Base-by-base conservation (phyloP, 495 filamentous ascomycete genomes). In the Niebla homalea region DNA sequence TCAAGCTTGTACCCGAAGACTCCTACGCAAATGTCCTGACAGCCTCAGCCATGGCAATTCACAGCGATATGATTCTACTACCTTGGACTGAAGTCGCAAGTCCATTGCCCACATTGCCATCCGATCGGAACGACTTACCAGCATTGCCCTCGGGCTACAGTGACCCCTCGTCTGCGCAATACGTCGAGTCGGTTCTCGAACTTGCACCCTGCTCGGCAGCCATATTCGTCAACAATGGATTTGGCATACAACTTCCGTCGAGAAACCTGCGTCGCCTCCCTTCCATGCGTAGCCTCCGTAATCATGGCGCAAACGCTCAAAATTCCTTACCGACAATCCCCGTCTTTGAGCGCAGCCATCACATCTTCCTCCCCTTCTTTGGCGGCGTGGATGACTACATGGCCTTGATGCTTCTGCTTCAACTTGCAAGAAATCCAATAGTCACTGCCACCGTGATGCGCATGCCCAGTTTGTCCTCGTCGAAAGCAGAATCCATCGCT, bases 71-170 rank as follows among this genome's bases (percentile, higher is more conserved):
- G 37, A 75, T 94, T 0, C 70, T 98, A 6, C 76, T 96, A 35
- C 89, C 92, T 0, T 98, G 92, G 92, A 86, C 83, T 57, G 87
- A 93, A 51, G 80, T 77, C n/a, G 87, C 85, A 15, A 77, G 72
- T 48, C 74, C 85, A 52, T 73, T 73, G 11, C 89, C 95, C 46
- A 40, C 39, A n/a, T 32, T 11, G 14, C 29, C 6, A 32, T 32
- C 0, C 14, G 29, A 6, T 19, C 49, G 2, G 25, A 39, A 16
- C 5, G 36, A 42, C 5, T 56, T 46, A 23, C 40, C 43, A 8
- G 8, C 22, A 5, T 48, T 54, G 3, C 22, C 18, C 10, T 43
- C 51, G 7, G 39, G 36, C 10, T 39, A n/a, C 16, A 67, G 62
- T 10, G 60, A 65, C 18, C 63, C 60, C 0, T 58, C 74, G 2